phyloP scores from a whole-genome alignment of 148 eudicot genomes.

The Spergularia marina region DNA sequence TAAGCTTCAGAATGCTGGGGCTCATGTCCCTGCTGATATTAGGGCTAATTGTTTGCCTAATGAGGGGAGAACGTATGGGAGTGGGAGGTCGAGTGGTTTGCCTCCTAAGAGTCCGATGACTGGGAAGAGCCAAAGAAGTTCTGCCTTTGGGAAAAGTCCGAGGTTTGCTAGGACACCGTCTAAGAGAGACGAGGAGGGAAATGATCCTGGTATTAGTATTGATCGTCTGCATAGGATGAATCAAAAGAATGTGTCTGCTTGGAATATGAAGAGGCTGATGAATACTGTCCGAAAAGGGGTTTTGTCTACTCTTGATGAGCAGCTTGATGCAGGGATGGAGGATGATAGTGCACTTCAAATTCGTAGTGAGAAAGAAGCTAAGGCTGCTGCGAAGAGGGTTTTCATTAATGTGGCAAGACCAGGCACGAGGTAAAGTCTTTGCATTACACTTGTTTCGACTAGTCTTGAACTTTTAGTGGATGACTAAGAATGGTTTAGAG shows the following conservation, averaged over 20 bases:
- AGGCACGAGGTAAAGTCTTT: constrained; percentile 47
- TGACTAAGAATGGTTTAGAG: neutral
- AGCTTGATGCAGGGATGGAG: constrained; percentile 42
- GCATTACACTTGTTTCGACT: neutral
- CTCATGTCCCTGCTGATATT: constrained; percentile 49
- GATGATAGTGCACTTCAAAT: constrained; percentile 62
- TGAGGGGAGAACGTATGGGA: constrained; percentile 33
- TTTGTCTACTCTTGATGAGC: constrained; percentile 68
- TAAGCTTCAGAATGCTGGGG: constrained; percentile 64
- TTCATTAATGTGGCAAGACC: constrained; percentile 62
- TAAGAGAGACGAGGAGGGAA: constrained; percentile 36
- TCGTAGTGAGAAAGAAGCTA: constrained; percentile 65
- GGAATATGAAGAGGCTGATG: constrained; percentile 96
- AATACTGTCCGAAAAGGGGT: constrained; percentile 60
- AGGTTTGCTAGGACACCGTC: constrained; percentile 37
- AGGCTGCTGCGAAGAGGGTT: constrained; percentile 61
- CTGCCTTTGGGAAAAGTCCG: constrained; percentile 41
- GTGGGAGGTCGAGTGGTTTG: constrained; percentile 42
- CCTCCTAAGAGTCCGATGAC: constrained; percentile 26
- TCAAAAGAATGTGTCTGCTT: constrained; percentile 85
- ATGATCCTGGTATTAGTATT: constrained; percentile 51
- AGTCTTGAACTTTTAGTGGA: neutral
- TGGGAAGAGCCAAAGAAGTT: constrained; percentile 41
- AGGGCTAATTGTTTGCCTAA: constrained; percentile 51
- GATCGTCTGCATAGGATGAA: constrained; percentile 78